Conservation (phyloP, 768 basidiomycete genomes). For the Hygrocybe punicea region DNA sequence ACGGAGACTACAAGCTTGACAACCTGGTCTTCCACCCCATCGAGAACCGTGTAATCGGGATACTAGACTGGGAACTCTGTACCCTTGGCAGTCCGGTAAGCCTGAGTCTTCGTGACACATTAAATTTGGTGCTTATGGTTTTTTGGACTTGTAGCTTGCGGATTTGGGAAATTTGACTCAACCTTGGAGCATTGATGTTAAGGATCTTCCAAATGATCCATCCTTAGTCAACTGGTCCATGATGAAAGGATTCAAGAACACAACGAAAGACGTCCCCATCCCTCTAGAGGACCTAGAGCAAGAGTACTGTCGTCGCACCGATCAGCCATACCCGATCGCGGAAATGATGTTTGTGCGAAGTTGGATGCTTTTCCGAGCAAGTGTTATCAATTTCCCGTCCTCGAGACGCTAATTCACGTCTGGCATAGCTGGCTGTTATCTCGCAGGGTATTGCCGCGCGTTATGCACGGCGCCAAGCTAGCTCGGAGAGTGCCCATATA, state of each 20-base stretch:
- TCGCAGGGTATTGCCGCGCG: slow-evolving; percentile 89
- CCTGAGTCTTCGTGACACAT: neutral
- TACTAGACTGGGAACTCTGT: slow-evolving; percentile 96
- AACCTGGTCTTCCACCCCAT: slow-evolving; percentile 93
- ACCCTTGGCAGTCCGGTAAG: slow-evolving; percentile 90
- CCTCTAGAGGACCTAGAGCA: slow-evolving; percentile 69
- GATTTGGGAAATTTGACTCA: slow-evolving; percentile 89
- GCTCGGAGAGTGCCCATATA: slow-evolving; percentile 68
- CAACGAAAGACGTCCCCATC: slow-evolving; percentile 54
- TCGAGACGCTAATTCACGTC: slow-evolving; percentile 4
- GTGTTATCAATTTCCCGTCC: slow-evolving; percentile 19
- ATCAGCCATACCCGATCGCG: slow-evolving; percentile 67
- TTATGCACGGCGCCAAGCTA: slow-evolving; percentile 80
- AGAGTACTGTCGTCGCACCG: slow-evolving; percentile 70
- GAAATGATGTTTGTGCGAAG: slow-evolving; percentile 80
- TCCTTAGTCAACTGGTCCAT: slow-evolving; percentile 17
- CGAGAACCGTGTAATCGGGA: slow-evolving; percentile 88
- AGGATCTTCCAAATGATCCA: slow-evolving; percentile 32
- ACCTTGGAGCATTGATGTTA: slow-evolving; percentile 66
- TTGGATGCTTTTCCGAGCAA: slow-evolving; percentile 81
- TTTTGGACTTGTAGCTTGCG: slow-evolving; percentile 51
- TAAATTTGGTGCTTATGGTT: neutral
- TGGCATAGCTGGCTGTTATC: slow-evolving; percentile 66
- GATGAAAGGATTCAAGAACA: slow-evolving; percentile 64
- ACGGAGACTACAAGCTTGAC: slow-evolving; percentile 98